phyloP scores from a whole-genome alignment of 179 eudicot species.

The Carnegiea gigantea region DNA sequence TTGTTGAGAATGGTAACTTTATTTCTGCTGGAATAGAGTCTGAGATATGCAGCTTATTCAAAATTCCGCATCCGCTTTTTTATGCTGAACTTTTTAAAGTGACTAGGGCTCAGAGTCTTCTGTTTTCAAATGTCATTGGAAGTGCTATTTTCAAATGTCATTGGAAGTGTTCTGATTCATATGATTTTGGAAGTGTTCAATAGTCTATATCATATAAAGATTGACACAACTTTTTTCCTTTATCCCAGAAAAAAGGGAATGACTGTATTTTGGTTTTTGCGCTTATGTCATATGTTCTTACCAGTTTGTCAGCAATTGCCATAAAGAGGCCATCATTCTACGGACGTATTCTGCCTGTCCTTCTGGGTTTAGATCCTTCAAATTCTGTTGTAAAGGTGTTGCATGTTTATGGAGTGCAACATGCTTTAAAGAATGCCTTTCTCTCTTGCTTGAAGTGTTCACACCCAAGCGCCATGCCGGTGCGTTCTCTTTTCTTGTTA shows the following conservation, averaged over 20 bases:
- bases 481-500: constrained; percentile 32
- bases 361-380: constrained; percentile 84
- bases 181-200: neutral
- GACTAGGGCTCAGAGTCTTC: neutral
- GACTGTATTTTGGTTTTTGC: constrained; percentile 9
- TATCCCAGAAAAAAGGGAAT: neutral
- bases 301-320: constrained; percentile 86
- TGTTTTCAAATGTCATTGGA: neutral
- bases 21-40: neutral
- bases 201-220: neutral
- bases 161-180: constrained; percentile 1
- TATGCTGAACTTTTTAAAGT: neutral
- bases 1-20: neutral
- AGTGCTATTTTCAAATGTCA: neutral
- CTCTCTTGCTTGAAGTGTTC: constrained; percentile 80
- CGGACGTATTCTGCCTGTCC: constrained; percentile 93
- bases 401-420: constrained; percentile 67
- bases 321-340: constrained; percentile 89
- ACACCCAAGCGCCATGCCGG: constrained; percentile 97
- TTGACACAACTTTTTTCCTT: neutral
- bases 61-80: neutral
- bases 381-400: constrained; percentile 56
- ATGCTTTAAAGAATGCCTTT: constrained; percentile 84
- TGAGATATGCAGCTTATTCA: neutral
- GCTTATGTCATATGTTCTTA: constrained; percentile 17